Evolutionary conservation across 768 basidiomycete species (phyloP), one percentile per base, ranked within the genome.

Genomic region (Tricholomella constricta): DNA sequence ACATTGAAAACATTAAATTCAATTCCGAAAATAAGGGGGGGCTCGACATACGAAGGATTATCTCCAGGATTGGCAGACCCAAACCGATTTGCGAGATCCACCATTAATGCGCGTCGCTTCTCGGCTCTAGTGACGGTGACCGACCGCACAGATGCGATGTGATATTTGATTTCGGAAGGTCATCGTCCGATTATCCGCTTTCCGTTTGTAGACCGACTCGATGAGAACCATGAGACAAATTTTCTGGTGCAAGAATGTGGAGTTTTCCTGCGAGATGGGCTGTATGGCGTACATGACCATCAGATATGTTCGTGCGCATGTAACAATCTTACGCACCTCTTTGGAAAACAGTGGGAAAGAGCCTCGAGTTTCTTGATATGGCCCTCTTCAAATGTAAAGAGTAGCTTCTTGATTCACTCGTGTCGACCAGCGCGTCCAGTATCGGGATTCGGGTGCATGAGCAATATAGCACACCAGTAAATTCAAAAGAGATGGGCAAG

Each of bases 381-480:
- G 14, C 97, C 97, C 65, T 93, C 89, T 72, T 99, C 98, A 81
- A 98, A 99, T 31, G 90, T 93, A 69, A 91, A 89, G 43, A 99
- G 76, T 43, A 99, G 75, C 68, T 86, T 88, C 76, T 93, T 93
- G 69, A 98, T 82, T 93, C 94, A 97, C 59, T 89, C 90, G 70
- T 92, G 83, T 45, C 81, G 58, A 88, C 85, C 44, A 99, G 80
- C 23, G 89, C 81, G 60, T 92, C 88, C 51, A 99, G 78, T 65
- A 98, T 95, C 31, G 97, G n/a, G n/a, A n/a, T n/a, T n/a, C n/a
- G n/a, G 97, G 69, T 98, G 97, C 88, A 95, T 94, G 55, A 99
- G 76, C 94, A 97, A 58, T 27, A 36, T 6, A 8, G 45, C 40
- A 37, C 14, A 22, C 44, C 8, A 35, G 41, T 48, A 31, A 36